Evolutionary conservation across 169 alveolate genomes (phyloP).

Genomic region (Prorocentrum cordatum): DNA sequence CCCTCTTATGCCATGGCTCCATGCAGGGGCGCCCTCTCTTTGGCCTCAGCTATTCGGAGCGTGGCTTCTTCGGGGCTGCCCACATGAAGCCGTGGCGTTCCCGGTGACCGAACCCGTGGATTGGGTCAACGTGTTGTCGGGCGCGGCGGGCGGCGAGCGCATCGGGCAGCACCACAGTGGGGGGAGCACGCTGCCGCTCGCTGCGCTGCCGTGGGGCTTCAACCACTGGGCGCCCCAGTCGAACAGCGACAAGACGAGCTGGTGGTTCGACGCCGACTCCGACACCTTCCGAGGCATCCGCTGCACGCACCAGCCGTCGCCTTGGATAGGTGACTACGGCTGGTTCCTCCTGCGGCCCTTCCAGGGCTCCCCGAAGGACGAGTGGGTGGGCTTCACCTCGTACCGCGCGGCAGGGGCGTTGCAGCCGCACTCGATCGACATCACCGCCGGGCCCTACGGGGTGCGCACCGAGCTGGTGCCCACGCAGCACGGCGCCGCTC

Average conservation of each 20-base stretch:
- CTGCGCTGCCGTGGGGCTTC: conserved; percentile 58
- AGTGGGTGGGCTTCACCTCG: conserved; percentile 40
- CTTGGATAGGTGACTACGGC: conserved; percentile 64
- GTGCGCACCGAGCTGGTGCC: neutral
- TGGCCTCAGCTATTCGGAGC: too few species aligned
- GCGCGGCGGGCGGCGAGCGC: conserved; percentile 25
- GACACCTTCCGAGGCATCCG: conserved; percentile 56
- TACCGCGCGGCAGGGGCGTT: conserved; percentile 28
- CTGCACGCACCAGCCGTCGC: conserved; percentile 38
- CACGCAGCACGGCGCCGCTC: conserved; percentile 40
- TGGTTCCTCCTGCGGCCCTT: conserved; percentile 21
- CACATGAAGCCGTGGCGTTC: too few species aligned
- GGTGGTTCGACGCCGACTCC: conserved; percentile 43
- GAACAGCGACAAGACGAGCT: neutral
- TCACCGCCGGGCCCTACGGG: conserved; percentile 3
- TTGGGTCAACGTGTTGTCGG: conserved; percentile 42
- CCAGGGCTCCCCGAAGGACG: neutral
- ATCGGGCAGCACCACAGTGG: conserved; percentile 28
- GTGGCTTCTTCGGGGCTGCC: too few species aligned
- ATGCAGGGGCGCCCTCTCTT: too few species aligned
- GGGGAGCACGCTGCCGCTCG: conserved; percentile 40
- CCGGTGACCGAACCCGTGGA: too few species aligned
- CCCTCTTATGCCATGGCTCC: too few species aligned
- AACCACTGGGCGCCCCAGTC: conserved; percentile 64
- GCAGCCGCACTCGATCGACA: neutral